These are phyloP conservation scores for Rhizopogon rudus DNA, from an alignment of 768 basidiomycete genomes.

Conservation along the genomic window DNA sequence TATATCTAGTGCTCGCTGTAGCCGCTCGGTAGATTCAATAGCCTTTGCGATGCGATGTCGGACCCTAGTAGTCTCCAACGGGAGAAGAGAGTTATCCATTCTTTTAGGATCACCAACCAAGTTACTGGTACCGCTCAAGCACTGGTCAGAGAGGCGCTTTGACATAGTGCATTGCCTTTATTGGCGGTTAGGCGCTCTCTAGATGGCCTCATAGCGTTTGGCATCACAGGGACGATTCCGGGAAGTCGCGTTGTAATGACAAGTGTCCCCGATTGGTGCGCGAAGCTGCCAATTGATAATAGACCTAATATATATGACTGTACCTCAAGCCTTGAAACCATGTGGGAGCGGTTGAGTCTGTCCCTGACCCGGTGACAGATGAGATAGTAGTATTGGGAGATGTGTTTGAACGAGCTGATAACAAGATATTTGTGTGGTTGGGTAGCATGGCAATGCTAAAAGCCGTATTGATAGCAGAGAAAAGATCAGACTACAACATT, in stretches of 20 bases:
- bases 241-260: too few species aligned
- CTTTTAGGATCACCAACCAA: too few species aligned
- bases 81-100: too few species aligned
- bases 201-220: too few species aligned
- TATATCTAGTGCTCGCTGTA: background rate
- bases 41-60: background rate
- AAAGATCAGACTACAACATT: constrained; percentile 1
- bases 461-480: constrained; percentile 1
- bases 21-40: background rate
- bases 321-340: constrained; percentile 13
- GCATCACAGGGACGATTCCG: too few species aligned
- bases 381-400: background rate
- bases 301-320: too few species aligned
- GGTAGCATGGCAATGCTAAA: constrained; percentile 2
- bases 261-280: too few species aligned
- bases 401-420: constrained; percentile 1
- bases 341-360: background rate
- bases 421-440: background rate
- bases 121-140: too few species aligned
- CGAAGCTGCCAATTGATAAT: too few species aligned
- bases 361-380: background rate
- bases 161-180: background rate
- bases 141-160: too few species aligned
- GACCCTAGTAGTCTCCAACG: too few species aligned
- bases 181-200: background rate